Percentiles rank a stretch among this genome's conserved stretches.
Evolutionary conservation across 768 basidiomycete species (phyloP).

Genomic region (Leccinum ochraceum): DNA sequence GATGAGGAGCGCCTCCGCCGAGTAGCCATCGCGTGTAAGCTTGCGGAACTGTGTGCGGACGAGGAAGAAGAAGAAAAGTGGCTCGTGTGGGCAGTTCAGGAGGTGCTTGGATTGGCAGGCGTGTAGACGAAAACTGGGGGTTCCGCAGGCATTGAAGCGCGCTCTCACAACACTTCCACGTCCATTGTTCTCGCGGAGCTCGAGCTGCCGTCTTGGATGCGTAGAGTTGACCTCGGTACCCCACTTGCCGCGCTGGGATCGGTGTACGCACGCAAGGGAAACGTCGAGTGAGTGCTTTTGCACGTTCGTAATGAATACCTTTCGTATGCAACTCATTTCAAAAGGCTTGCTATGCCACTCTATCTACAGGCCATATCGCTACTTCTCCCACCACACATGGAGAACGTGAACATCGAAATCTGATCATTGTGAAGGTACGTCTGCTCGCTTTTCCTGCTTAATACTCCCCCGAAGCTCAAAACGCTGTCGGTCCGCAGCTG

Average conservation of each 20-base stretch:
- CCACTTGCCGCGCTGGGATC: slow-evolving; percentile 67
- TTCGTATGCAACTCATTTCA: neutral
- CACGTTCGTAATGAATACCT: neutral
- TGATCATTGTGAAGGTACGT: slow-evolving; percentile 61
- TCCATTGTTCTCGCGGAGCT: slow-evolving; percentile 49
- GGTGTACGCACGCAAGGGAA: slow-evolving; percentile 58
- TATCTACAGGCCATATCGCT: slow-evolving; percentile 72
- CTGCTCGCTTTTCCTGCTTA: neutral
- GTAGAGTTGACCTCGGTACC: slow-evolving; percentile 59
- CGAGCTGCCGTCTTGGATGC: slow-evolving; percentile 60
- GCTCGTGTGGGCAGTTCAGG: slow-evolving; percentile 46
- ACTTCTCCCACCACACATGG: no score
- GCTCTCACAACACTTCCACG: neutral
- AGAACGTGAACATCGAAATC: no score
- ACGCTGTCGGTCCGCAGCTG: slow-evolving; percentile 30
- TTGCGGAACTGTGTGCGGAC: slow-evolving; percentile 41
- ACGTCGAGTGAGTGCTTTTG: slow-evolving; percentile 38
- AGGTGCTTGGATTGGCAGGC: slow-evolving; percentile 36
- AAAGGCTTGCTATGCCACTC: slow-evolving; percentile 62
- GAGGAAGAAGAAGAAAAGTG: slow-evolving; percentile 43
- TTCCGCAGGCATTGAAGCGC: neutral
- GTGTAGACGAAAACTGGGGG: slow-evolving; percentile 3
- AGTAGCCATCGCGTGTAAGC: slow-evolving; percentile 45
- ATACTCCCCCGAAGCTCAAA: neutral
- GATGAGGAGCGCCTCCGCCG: slow-evolving; percentile 43